phyloP scores from a whole-genome alignment of 768 basidiomycete genomes.

The Myochromella boudieri region DNA sequence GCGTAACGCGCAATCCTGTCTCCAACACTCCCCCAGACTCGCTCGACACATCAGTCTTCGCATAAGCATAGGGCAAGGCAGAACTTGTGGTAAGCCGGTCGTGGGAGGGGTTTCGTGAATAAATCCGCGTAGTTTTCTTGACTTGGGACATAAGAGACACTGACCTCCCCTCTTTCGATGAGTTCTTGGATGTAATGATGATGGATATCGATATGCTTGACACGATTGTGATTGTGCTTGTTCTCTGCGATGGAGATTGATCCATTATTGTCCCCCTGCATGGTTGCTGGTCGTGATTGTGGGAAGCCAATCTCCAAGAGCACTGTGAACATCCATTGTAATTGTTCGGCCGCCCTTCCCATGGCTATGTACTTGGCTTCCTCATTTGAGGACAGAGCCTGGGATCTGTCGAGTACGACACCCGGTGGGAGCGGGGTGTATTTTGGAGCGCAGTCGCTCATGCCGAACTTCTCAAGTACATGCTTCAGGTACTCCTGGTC shows the following conservation, averaged over 20 bases:
- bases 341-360: conserved; percentile 26
- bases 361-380: conserved; percentile 23
- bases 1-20: not conserved
- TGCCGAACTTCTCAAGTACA: not conserved
- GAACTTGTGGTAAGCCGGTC: not conserved
- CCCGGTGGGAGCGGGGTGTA: conserved; percentile 5
- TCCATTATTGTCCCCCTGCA: conserved; percentile 29
- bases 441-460: conserved; percentile 20
- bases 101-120: conserved; percentile 33
- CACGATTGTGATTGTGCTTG: conserved; percentile 18
- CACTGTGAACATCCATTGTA: conserved; percentile 28
- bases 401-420: not conserved
- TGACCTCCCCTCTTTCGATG: conserved; percentile 12
- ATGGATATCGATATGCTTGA: conserved; percentile 28
- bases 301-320: conserved; percentile 23
- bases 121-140: conserved; percentile 34
- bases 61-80: not conserved
- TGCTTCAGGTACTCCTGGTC: not conserved
- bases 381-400: not conserved
- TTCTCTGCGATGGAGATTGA: conserved; percentile 22
- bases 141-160: conserved; percentile 23
- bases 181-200: conserved; percentile 21
- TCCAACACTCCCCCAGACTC: not conserved
- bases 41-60: not conserved
- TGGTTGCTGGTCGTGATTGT: conserved; percentile 10